Percentiles rank a stretch among this genome's conserved stretches.
These are phyloP conservation scores for Cyberlindnera bimundalis DNA, from an alignment of 805 yeast species.

Conservation along the genomic window DNA sequence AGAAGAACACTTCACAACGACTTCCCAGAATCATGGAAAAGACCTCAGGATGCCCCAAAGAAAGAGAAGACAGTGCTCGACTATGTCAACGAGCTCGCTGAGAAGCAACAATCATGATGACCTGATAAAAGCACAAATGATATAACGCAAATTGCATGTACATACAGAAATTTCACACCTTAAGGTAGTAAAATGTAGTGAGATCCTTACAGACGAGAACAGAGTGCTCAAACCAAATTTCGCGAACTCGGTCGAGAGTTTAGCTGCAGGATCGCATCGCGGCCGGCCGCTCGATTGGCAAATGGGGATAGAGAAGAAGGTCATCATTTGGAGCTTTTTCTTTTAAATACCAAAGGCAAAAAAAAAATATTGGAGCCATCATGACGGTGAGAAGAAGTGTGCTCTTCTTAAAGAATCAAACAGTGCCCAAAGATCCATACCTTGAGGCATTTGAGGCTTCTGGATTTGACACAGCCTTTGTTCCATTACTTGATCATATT, in stretches of 20 bases:
- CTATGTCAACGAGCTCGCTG: slow-evolving; percentile 15
- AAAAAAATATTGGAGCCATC: neutral
- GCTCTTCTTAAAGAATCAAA: slow-evolving; percentile 63
- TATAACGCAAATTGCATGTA: slow-evolving; percentile 5
- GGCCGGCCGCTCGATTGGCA: slow-evolving; percentile 1
- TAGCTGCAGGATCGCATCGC: no score
- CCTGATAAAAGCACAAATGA: neutral
- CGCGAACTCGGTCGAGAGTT: no score
- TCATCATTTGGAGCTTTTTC: no score
- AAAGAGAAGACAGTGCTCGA: slow-evolving; percentile 28
- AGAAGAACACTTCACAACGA: slow-evolving; percentile 33
- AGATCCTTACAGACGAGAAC: no score
- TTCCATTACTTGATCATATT: slow-evolving; percentile 72
- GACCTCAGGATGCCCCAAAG: slow-evolving; percentile 68
- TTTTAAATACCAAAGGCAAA: neutral
- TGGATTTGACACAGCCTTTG: slow-evolving; percentile 48
- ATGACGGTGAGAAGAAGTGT: slow-evolving; percentile 6
- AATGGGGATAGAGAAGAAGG: slow-evolving; percentile 12
- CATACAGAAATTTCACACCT: slow-evolving; percentile 2
- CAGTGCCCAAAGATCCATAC: slow-evolving; percentile 68
- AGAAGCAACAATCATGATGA: neutral
- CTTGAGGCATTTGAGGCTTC: slow-evolving; percentile 36
- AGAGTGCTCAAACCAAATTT: no score
- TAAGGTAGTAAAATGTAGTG: no score
- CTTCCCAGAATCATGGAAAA: slow-evolving; percentile 81